Base-by-base conservation (phyloP, 129 eudicot species). In the Pittosporum tobira region DNA sequence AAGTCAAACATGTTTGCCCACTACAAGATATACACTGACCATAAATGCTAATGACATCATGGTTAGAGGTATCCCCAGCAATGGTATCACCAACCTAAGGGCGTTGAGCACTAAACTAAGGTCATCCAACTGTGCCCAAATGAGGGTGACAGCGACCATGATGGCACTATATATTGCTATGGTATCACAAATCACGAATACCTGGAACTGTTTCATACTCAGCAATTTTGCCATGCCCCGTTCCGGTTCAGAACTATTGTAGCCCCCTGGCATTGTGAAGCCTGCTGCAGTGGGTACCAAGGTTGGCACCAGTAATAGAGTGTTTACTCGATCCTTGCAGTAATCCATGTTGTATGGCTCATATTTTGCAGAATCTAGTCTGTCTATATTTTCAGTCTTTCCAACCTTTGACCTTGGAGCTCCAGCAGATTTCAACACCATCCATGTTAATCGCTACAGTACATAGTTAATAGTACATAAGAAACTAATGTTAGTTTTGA, bases 91-190 rank as follows among this genome's bases (percentile, higher is more conserved):
- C 16, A 66, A 36, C 46, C 20, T 65, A 3, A 70, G 59, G 38
- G 77, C 77, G 19, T 43, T 24, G 21, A 29, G 36, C 36, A 57
- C 62, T 19, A 48, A 28, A 7, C 61, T 45, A 5, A 56, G 31
- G 16, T 77, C 82, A 1, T 75, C 82, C 37, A 66, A 55, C 25
- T 77, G 78, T 51, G 75, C 82, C 78, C n/a, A n/a, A n/a, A n/a
- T n/a, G n/a, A n/a, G n/a, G n/a, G n/a, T n/a, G n/a, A n/a, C n/a
- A n/a, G n/a, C 78, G 20, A 72, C 78, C 26, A 72, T 57, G 68
- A 72, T 57, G 51, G 82, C 70, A 57, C 63, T 62, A 59, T 42
- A 71, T 68, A 72, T 56, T 0, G 78, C 74, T 56, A 67, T 27
- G 18, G 75, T 57, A 60, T 77, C 78, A 30, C 74, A 66, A 20